These are phyloP conservation scores for Penicillium sp. DNA, from an alignment of 2,329 filamentous ascomycete species.

Conservation along the genomic window DNA sequence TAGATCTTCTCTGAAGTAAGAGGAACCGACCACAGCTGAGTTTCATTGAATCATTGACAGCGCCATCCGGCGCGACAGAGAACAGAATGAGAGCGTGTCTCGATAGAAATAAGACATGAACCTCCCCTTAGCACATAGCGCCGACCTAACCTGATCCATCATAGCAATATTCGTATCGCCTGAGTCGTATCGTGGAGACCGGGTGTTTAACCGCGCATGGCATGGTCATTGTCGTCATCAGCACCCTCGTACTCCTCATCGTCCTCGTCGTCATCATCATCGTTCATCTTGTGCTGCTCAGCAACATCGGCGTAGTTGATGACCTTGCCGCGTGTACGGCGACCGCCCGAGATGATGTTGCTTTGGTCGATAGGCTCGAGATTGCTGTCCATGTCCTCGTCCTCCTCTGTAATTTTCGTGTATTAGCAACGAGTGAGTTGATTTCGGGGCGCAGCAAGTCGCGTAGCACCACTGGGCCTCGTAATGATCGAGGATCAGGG, in stretches of 20 bases:
- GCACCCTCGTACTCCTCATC: constrained; percentile 30
- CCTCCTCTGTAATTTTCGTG: constrained; percentile 55
- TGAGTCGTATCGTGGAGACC: constrained; percentile 12
- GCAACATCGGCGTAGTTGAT: constrained; percentile 95
- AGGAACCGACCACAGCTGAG: constrained; percentile 1
- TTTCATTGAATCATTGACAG: constrained; percentile 22
- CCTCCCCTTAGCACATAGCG: constrained; percentile 17
- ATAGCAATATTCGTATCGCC: constrained; percentile 19
- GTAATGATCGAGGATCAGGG: background rate
- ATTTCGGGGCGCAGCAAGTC: background rate
- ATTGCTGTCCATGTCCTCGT: constrained; percentile 73
- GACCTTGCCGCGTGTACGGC: constrained; percentile 85
- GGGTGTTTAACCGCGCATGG: constrained; percentile 40
- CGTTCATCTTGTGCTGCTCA: constrained; percentile 68
- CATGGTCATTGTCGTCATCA: constrained; percentile 28
- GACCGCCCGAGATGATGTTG: constrained; percentile 79
- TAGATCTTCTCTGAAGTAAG: background rate
- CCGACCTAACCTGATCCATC: constrained; percentile 15
- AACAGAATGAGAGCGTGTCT: constrained; percentile 3
- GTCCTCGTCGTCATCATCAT: constrained; percentile 62
- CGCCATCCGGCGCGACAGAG: constrained; percentile 6
- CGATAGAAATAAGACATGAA: constrained; percentile 1
- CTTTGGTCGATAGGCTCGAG: constrained; percentile 87
- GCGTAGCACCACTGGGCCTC: background rate
- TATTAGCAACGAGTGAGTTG: constrained; percentile 8